Evolutionary conservation across 2,329 filamentous ascomycete species (phyloP).

Genomic region (Xylariomycetidae sp.): DNA sequence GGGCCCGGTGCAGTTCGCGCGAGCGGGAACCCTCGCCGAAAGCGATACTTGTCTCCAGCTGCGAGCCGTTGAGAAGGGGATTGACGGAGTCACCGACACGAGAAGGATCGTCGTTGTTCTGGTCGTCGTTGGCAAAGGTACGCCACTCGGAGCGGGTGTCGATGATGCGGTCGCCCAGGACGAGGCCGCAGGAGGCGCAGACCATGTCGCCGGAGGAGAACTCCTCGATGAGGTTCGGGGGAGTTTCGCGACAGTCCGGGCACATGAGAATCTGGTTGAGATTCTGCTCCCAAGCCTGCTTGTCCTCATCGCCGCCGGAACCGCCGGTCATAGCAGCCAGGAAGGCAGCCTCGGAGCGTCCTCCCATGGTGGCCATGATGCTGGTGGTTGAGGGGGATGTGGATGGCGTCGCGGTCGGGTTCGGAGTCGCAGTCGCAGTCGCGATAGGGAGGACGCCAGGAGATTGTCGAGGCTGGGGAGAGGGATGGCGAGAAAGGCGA

Average conservation of each 20-base stretch:
- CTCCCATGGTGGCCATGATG: slow-evolving; percentile 9
- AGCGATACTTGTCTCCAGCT: slow-evolving; percentile 82
- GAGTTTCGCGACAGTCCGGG: slow-evolving; percentile 82
- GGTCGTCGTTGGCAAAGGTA: slow-evolving; percentile 97
- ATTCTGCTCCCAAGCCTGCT: slow-evolving; percentile 69
- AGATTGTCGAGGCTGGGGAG: too few relatives aligned
- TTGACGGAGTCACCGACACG: slow-evolving; percentile 96
- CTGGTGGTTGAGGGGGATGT: slow-evolving; percentile 8
- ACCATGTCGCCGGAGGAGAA: slow-evolving; percentile 90
- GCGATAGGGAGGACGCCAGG: too few relatives aligned
- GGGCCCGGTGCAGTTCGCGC: slow-evolving; percentile 64
- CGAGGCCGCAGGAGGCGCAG: slow-evolving; percentile 84
- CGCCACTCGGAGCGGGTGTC: slow-evolving; percentile 98
- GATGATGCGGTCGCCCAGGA: slow-evolving; percentile 84
- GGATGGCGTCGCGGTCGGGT: not conserved
- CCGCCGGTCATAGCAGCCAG: slow-evolving; percentile 30
- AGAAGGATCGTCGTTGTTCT: slow-evolving; percentile 91
- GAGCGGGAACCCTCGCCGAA: slow-evolving; percentile 65
- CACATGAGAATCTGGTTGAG: slow-evolving; percentile 82
- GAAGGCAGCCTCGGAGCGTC: slow-evolving; percentile 24
- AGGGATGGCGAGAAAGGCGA: too few relatives aligned
- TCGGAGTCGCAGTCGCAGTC: too few relatives aligned
- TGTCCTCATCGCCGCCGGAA: slow-evolving; percentile 15
- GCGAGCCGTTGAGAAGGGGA: slow-evolving; percentile 80
- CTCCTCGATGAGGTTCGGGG: slow-evolving; percentile 90